Percentiles rank a stretch among this genome's conserved stretches.
Evolutionary conservation across 2,329 filamentous ascomycete species (phyloP).

Genomic region (Corynespora cassiicola): DNA sequence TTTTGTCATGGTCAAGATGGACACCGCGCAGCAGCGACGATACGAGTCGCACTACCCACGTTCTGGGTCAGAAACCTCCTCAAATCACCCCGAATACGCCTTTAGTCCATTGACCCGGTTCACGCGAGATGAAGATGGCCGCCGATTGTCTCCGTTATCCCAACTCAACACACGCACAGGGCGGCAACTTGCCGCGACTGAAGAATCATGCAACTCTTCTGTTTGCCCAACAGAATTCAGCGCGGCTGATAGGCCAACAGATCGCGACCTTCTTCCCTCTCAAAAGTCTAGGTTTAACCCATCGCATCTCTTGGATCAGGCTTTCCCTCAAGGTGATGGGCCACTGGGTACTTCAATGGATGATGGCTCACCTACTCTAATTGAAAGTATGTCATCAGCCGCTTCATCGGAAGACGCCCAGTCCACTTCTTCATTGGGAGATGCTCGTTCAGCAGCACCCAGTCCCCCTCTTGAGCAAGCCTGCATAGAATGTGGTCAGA

Average conservation of each 20-base stretch:
- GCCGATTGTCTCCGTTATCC: slow-evolving; percentile 6
- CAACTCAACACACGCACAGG: slow-evolving; percentile 14
- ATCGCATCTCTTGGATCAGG: slow-evolving; percentile 1
- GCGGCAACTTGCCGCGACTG: slow-evolving; percentile 4
- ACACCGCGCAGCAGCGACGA: no score
- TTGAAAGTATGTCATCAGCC: no score
- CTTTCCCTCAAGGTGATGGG: no score
- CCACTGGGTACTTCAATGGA: neutral
- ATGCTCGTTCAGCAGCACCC: no score
- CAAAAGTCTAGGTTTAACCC: neutral
- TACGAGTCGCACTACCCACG: slow-evolving; percentile 1
- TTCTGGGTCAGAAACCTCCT: slow-evolving; percentile 7
- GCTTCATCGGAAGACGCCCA: no score
- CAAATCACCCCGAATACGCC: slow-evolving; percentile 14
- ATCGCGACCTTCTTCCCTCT: slow-evolving; percentile 5
- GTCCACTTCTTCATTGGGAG: no score
- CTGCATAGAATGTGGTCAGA: no score
- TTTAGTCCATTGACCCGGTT: slow-evolving; percentile 3
- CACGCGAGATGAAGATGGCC: slow-evolving; percentile 1
- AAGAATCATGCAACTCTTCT: neutral
- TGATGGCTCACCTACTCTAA: no score
- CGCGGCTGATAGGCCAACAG: neutral
- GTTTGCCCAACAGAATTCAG: neutral
- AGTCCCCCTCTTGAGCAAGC: no score
- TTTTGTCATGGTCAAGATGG: no score